A percentile compares a stretch with the other conserved stretches of the same genome.
Conservation (phyloP, 805 yeast species). For the Metschnikowia proteae region DNA sequence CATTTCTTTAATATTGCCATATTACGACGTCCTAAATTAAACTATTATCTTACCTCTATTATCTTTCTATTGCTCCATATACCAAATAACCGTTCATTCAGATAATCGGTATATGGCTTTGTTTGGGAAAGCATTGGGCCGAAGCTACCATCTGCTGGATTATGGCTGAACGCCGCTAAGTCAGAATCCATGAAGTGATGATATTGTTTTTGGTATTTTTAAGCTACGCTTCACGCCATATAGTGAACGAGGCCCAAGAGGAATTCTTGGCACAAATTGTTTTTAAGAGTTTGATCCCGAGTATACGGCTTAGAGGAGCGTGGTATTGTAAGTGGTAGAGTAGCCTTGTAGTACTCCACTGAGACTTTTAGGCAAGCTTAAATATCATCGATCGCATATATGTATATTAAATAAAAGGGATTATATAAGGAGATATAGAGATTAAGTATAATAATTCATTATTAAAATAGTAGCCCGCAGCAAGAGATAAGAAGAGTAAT, state of each 20-base stretch:
- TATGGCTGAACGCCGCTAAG: constrained; percentile 1
- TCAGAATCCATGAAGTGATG: neutral
- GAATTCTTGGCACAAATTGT: neutral
- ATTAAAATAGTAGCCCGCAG: too few relatives aligned
- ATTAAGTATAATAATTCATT: too few relatives aligned
- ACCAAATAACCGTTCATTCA: constrained; percentile 46
- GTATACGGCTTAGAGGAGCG: neutral
- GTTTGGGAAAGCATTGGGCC: neutral
- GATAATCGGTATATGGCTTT: constrained; percentile 20
- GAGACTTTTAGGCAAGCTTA: too few relatives aligned
- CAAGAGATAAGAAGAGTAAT: too few relatives aligned
- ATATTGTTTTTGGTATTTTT: neutral
- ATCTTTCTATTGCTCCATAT: too few relatives aligned
- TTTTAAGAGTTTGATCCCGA: neutral
- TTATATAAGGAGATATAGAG: too few relatives aligned
- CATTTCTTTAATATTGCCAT: too few relatives aligned
- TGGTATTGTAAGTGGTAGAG: neutral
- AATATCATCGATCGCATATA: too few relatives aligned
- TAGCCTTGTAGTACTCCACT: too few relatives aligned
- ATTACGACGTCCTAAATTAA: too few relatives aligned
- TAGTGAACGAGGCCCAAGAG: neutral
- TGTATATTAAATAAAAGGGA: too few relatives aligned
- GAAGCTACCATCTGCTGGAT: constrained; percentile 1
- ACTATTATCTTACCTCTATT: too few relatives aligned
- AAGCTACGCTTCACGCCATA: neutral